phyloP scores from a whole-genome alignment of 2,329 filamentous ascomycete genomes.

The Penicillium capsulatum region DNA sequence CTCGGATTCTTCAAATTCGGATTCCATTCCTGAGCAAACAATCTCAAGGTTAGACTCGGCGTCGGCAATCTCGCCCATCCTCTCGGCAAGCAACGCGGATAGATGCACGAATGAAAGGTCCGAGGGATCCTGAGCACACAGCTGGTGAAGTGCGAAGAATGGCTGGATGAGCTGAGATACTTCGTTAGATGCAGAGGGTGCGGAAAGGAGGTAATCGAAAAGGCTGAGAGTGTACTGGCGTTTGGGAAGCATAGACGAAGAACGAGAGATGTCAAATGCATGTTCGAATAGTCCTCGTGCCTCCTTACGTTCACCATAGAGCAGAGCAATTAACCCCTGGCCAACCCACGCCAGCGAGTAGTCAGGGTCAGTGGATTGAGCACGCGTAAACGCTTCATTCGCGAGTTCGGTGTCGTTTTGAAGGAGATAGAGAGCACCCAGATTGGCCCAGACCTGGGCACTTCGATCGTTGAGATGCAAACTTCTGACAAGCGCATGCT shows the following conservation, averaged over 20 bases:
- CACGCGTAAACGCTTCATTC: slow-evolving; percentile 81
- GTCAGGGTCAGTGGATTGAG: slow-evolving; percentile 91
- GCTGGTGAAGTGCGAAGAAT: slow-evolving; percentile 80
- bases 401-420: slow-evolving; percentile 82
- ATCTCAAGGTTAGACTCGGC: slow-evolving; percentile 62
- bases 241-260: slow-evolving; percentile 67
- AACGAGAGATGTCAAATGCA: slow-evolving; percentile 85
- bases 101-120: slow-evolving; percentile 74
- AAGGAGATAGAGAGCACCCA: slow-evolving; percentile 79
- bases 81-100: slow-evolving; percentile 73
- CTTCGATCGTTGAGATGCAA: slow-evolving; percentile 88
- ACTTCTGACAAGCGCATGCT: slow-evolving; percentile 89
- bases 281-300: slow-evolving; percentile 85
- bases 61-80: slow-evolving; percentile 63
- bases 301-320: slow-evolving; percentile 70
- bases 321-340: slow-evolving; percentile 77
- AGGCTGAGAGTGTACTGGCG: slow-evolving; percentile 73
- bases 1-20: slow-evolving; percentile 79
- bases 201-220: slow-evolving; percentile 73
- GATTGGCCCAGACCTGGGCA: slow-evolving; percentile 81
- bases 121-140: slow-evolving; percentile 65
- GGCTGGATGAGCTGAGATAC: slow-evolving; percentile 69
- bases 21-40: slow-evolving; percentile 68
- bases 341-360: slow-evolving; percentile 92
- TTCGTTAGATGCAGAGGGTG: slow-evolving; percentile 51